Base-by-base conservation (phyloP, 2,329 filamentous ascomycete genomes). In the Pseudocercospora fuligena region DNA sequence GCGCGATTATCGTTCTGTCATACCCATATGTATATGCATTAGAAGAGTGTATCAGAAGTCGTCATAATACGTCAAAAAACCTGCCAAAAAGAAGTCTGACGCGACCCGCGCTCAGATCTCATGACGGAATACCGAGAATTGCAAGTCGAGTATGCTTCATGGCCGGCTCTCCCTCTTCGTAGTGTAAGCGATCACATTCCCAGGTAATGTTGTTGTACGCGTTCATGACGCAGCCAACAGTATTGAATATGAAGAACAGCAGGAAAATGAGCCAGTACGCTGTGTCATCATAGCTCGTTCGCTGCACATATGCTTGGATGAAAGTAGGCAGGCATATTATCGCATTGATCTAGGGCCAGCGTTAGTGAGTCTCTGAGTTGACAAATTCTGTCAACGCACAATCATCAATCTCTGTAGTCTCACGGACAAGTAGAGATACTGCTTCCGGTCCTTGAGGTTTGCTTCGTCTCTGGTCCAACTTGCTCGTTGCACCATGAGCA, bases 151-250 rank as follows among this genome's bases (percentile, higher is more conserved):
- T 72, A 27, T 73, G 65, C 56, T 71, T 70, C 65, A 72, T 75
- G 2, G 73, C 70, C 8, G 70, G 70, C 23, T 70, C 69, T 43
- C 72, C 73, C 60, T 76, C 75, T 68, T 76, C 75, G 67, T 74
- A 76, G 62, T 68, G 65, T 23, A 75, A 65, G 3, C 74, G 72
- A 43, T 75, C 74, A 36, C 60, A 67, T 58, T 75, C 74, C 74
- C 75, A 77, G 19, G 74, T 75, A 65, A 78, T 77, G 66, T 77
- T 78, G 70, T 78, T 78, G 70, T 78, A 78, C 1, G 75, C 76
- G 66, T 78, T 78, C 75, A 78, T 77, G 60, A 78, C 75, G 53
- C 67, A 73, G 49, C 71, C 72, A 40, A 77, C 75, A 4, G 70
- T 76, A 56, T 77, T 76, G 66, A 76, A 73, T 68, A 78, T 78